Conservation (phyloP, 2,329 filamentous ascomycete genomes). For the Cordyceps fumosorosea region DNA sequence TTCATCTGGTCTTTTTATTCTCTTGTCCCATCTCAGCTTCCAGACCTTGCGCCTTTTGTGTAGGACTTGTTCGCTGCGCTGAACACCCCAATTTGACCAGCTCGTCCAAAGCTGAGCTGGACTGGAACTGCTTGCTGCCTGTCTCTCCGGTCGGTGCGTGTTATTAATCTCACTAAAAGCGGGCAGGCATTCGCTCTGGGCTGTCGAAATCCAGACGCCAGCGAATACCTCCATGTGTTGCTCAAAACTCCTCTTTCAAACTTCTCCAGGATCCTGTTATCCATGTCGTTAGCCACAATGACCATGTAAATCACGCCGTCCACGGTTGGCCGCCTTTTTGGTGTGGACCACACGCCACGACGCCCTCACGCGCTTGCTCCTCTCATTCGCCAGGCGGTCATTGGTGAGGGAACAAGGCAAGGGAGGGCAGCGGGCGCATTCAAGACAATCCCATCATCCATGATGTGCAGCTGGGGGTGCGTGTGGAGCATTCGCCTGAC, state of each 20-base stretch:
- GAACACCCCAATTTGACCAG: too few species aligned
- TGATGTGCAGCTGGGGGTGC: constrained; percentile 12
- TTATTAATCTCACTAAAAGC: too few species aligned
- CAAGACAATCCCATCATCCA: background rate
- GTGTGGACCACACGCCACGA: background rate
- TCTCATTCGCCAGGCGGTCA: background rate
- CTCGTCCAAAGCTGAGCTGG: background rate
- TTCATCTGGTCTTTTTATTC: background rate
- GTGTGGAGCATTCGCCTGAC: constrained; percentile 1
- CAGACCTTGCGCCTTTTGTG: background rate
- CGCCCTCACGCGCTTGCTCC: background rate
- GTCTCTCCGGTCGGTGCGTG: too few species aligned
- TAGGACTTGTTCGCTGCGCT: too few species aligned
- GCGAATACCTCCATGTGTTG: too few species aligned
- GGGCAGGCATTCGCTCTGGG: too few species aligned
- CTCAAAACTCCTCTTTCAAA: background rate
- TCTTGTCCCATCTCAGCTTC: background rate
- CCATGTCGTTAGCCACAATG: too few species aligned
- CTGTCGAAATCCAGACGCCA: too few species aligned
- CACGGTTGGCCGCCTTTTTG: background rate
- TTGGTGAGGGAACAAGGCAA: background rate
- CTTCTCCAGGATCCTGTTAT: too few species aligned
- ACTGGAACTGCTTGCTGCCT: too few species aligned
- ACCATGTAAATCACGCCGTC: too few species aligned
- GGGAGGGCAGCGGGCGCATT: background rate